Evolutionary conservation across 2,329 filamentous ascomycete genomes (phyloP), one percentile per base, ranked within the genome.

Genomic region (Beauveria rudraprayagi): DNA sequence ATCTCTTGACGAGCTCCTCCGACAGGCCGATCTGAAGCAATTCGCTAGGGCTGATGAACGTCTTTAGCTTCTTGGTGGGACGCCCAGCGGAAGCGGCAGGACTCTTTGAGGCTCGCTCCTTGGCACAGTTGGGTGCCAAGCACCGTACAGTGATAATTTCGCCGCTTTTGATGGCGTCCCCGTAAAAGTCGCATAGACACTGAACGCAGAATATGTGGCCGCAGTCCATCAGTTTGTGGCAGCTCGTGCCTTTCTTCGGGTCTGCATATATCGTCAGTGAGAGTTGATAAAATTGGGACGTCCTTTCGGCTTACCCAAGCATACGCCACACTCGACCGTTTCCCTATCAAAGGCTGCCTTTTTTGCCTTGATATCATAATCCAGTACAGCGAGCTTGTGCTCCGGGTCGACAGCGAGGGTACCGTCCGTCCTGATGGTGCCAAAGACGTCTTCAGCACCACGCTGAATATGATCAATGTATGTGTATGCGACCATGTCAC

Each of bases 121-220:
- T 88, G 44, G 89, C 88, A 68, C 94, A 99, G 61, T 84, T 83
- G 0, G 91, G 91, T 14, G 87, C 82, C 34, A 95, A 79, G 69
- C 94, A 99, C 64, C 87, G 88, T 34, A 99, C 87, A 8, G 84
- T 83, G 54, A 85, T 80, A 19, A 99, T 78, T 67, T 95, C 88
- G 1, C 94, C 94, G 69, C 95, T 90, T 0, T 80, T 85, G 67
- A 99, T 97, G 66, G 91, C 92, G 65, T 86, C 87, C 66, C 88
- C 91, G 79, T 96, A 97, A 67, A 93, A 97, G 67, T 93, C 91
- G 64, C 90, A 88, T 3, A 99, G 78, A 69, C 94, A 99, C n/a
- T 84, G 74, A 19, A 88, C 77, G 72, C 94, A 99, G 70, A 97
- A 99, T 43, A 97, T 91, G 71, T 99, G 93, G 0, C 85, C 86